Evolutionary conservation across 176 grass and related monocot species (phyloP).

Genomic region (Phoenix roebelenii): DNA sequence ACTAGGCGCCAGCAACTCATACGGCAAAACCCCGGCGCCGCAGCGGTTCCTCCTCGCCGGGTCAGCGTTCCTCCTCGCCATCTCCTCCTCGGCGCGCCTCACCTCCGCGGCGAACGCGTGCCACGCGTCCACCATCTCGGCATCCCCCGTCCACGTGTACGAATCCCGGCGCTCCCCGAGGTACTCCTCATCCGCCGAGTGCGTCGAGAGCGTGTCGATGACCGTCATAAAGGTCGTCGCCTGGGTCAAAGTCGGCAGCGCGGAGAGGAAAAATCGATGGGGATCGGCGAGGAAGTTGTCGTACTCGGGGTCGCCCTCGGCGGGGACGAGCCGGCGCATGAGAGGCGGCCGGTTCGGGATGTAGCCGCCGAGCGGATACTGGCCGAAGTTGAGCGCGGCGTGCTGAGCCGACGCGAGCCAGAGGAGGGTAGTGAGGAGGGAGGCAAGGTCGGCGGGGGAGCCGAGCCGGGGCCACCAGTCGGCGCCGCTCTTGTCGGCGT

Average conservation of each 20-base stretch:
- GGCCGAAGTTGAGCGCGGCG: constrained; percentile 92
- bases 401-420: constrained; percentile 95
- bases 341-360: constrained; percentile 87
- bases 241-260: constrained; percentile 82
- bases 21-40: constrained; percentile 81
- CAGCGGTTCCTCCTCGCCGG: constrained; percentile 46
- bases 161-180: constrained; percentile 57
- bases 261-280: constrained; percentile 71
- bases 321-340: constrained; percentile 80
- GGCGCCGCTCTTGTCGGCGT: constrained; percentile 60
- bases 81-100: constrained; percentile 57
- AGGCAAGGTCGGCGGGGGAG: constrained; percentile 36
- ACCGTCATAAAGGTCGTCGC: constrained; percentile 94
- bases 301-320: constrained; percentile 73
- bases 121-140: constrained; percentile 34
- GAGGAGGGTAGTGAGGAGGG: constrained; percentile 66
- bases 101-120: constrained; percentile 48
- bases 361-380: constrained; percentile 93
- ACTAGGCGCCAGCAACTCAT: constrained; percentile 77
- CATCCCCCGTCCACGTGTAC: constrained; percentile 70
- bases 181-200: constrained; percentile 91
- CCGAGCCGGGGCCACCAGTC: constrained; percentile 83
- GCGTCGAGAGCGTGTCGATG: constrained; percentile 95
- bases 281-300: constrained; percentile 51
- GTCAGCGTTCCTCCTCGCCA: constrained; percentile 55